Evolutionary conservation across 164 flowering plant genomes (phyloP).

Genomic region (Taxillus chinensis): DNA sequence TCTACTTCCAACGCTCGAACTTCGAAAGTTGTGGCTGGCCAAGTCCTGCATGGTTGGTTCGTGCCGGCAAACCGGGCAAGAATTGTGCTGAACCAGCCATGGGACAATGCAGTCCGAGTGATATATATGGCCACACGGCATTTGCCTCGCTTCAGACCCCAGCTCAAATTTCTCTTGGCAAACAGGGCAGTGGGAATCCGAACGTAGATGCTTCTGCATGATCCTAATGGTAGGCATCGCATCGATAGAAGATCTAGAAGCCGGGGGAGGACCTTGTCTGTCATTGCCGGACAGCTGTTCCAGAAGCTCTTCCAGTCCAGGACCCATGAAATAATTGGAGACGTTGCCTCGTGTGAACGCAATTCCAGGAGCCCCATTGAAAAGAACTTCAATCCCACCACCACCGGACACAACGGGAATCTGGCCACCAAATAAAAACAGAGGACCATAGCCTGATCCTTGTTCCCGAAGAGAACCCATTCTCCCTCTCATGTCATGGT

Average conservation of each 20-base stretch:
- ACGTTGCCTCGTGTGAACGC: slow-evolving; percentile 52
- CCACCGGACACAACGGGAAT: slow-evolving; percentile 51
- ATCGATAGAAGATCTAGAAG: slow-evolving; percentile 59
- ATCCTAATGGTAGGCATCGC: slow-evolving; percentile 77
- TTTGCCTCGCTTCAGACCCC: slow-evolving; percentile 60
- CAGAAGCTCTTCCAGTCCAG: slow-evolving; percentile 73
- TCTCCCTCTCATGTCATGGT: slow-evolving; percentile 38
- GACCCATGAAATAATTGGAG: slow-evolving; percentile 71
- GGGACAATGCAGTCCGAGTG: slow-evolving; percentile 82
- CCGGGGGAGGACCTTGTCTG: slow-evolving; percentile 67
- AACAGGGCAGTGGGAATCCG: slow-evolving; percentile 72
- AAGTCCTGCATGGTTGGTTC: slow-evolving; percentile 42
- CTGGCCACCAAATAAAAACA: slow-evolving; percentile 71
- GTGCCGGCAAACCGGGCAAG: slow-evolving; percentile 89
- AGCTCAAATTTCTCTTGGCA: slow-evolving; percentile 73
- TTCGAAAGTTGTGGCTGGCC: slow-evolving; percentile 16
- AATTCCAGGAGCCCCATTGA: slow-evolving; percentile 55
- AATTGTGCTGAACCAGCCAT: slow-evolving; percentile 76
- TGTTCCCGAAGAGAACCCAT: slow-evolving; percentile 28
- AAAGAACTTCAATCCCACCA: slow-evolving; percentile 52
- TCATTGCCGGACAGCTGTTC: slow-evolving; percentile 53
- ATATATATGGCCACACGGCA: slow-evolving; percentile 78
- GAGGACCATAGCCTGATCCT: slow-evolving; percentile 39
- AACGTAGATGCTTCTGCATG: slow-evolving; percentile 53
- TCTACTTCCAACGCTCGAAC: slow-evolving; percentile 22